Conservation (phyloP, 2,329 filamentous ascomycete species). For the Colletotrichum australisinense region DNA sequence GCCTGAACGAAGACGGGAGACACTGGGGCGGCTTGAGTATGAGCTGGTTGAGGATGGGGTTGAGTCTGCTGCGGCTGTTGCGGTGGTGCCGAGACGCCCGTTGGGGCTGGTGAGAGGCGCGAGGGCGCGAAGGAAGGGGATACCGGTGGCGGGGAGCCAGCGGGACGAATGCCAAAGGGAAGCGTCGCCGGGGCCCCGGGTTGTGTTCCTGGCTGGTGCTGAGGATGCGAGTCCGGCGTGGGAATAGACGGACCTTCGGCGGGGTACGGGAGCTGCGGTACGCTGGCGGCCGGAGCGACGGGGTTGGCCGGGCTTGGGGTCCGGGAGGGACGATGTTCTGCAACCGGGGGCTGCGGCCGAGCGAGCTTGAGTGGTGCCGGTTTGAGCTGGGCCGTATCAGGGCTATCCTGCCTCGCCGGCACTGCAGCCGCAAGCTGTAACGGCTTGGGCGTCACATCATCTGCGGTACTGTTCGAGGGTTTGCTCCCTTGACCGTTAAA, state of each 20-base stretch:
- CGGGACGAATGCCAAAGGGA: slow-evolving; percentile 6
- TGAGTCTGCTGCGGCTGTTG: neutral
- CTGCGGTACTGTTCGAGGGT: neutral
- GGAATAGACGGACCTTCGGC: slow-evolving; percentile 5
- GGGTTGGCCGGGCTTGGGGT: neutral
- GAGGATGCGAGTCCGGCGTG: neutral
- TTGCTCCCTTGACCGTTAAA: neutral
- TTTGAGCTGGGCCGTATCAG: neutral
- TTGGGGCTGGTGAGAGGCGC: neutral
- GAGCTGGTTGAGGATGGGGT: neutral
- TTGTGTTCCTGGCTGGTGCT: neutral
- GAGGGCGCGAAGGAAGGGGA: neutral
- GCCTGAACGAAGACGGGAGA: slow-evolving; percentile 16
- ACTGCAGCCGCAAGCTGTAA: neutral
- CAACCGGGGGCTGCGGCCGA: slow-evolving; percentile 5
- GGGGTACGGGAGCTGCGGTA: slow-evolving; percentile 11
- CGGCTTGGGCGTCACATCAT: neutral
- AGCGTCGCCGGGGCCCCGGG: slow-evolving; percentile 2
- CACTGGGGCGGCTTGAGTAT: neutral
- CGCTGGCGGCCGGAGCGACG: neutral
- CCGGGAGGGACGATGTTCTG: neutral
- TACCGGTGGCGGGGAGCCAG: neutral
- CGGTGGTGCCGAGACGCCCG: neutral
- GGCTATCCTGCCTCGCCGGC: neutral
- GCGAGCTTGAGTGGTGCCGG: slow-evolving; percentile 25